phyloP scores from a whole-genome alignment of 2,329 filamentous ascomycete genomes.

The Arthrinium puccinioides region DNA sequence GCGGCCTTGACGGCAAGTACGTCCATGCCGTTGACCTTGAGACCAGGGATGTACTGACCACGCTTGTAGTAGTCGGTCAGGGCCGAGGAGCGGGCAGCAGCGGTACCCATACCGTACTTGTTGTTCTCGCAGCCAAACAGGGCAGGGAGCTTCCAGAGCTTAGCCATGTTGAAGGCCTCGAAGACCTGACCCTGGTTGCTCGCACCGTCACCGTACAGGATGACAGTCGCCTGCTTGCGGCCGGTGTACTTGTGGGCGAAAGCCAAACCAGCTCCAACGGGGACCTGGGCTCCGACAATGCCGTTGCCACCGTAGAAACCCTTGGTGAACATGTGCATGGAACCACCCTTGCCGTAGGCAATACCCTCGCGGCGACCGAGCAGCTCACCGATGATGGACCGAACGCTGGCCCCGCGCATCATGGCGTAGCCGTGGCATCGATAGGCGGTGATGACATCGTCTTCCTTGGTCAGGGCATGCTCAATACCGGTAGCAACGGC shows the following conservation, averaged over 20 bases:
- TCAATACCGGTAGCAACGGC: slow-evolving; percentile 96
- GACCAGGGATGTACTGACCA: slow-evolving; percentile 97
- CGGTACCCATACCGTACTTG: slow-evolving; percentile 99
- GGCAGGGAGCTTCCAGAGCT: slow-evolving; percentile 93
- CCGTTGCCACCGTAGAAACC: slow-evolving; percentile 98
- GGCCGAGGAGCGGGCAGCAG: slow-evolving; percentile 86
- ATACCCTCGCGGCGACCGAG: slow-evolving; percentile 94
- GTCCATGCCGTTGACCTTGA: slow-evolving; percentile 99
- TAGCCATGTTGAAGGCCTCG: slow-evolving; percentile 99
- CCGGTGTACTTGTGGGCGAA: slow-evolving; percentile 94
- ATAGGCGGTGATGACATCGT: slow-evolving; percentile 97
- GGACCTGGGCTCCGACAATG: slow-evolving; percentile 97
- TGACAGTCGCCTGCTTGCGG: slow-evolving; percentile 78
- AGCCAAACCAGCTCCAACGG: slow-evolving; percentile 90
- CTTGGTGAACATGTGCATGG: slow-evolving; percentile 99
- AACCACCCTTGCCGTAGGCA: slow-evolving; percentile 96
- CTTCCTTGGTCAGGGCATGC: slow-evolving; percentile 82
- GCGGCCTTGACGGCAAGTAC: slow-evolving; percentile 96
- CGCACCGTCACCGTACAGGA: slow-evolving; percentile 95
- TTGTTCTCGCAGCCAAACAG: slow-evolving; percentile 99
- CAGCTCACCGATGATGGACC: slow-evolving; percentile 92
- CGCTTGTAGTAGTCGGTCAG: slow-evolving; percentile 99
- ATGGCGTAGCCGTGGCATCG: slow-evolving; percentile 97
- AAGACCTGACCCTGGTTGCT: slow-evolving; percentile 99
- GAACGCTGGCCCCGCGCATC: slow-evolving; percentile 88